phyloP scores from a whole-genome alignment of 2,329 filamentous ascomycete genomes.

The Aureobasidium namibiae region DNA sequence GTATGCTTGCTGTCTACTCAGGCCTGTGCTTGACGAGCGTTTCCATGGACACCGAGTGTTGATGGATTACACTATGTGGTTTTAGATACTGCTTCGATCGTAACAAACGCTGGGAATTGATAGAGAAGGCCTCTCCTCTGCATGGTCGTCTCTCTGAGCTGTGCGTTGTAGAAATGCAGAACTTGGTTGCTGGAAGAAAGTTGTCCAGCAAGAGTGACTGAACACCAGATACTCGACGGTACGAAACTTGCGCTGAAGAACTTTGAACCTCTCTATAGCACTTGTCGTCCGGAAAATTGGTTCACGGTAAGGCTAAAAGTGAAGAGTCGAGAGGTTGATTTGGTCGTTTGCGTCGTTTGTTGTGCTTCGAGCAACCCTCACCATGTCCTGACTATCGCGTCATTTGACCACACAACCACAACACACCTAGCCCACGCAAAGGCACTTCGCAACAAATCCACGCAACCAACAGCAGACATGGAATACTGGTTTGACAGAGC shows the following conservation, averaged over 20 bases:
- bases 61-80: too few relatives aligned
- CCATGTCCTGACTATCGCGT: background rate
- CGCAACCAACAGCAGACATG: background rate
- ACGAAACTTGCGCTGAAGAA: background rate
- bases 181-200: too few relatives aligned
- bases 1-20: too few relatives aligned
- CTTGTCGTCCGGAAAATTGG: background rate
- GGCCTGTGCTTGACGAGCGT: too few relatives aligned
- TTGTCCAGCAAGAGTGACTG: too few relatives aligned
- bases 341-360: background rate
- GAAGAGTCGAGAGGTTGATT: background rate
- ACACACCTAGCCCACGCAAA: background rate
- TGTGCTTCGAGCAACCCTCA: background rate
- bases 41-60: too few relatives aligned
- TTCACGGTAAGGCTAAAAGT: background rate
- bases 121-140: too few relatives aligned
- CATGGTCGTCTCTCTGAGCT: too few relatives aligned
- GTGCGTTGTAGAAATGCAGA: too few relatives aligned
- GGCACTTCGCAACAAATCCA: background rate
- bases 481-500: background rate
- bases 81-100: too few relatives aligned
- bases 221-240: background rate
- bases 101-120: too few relatives aligned
- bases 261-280: background rate
- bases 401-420: background rate